Conservation (phyloP, 208 protist species). For the Crithidia expoeki region DNA sequence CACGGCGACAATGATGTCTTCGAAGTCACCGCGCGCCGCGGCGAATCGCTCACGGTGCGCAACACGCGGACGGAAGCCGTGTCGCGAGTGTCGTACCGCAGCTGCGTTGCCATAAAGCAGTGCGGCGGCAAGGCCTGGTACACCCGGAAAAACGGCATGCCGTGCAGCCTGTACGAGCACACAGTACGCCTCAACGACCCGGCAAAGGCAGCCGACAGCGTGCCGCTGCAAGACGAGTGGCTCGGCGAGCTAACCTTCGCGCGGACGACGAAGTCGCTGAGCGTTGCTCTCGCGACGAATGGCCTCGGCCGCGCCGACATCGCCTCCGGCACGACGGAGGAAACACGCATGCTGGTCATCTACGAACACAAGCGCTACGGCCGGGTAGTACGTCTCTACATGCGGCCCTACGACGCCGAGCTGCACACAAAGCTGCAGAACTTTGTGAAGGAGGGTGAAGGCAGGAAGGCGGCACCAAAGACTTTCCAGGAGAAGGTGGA, state of each 20-base stretch:
- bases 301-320: conserved; percentile 25
- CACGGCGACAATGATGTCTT: conserved; percentile 25
- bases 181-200: conserved; percentile 62
- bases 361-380: conserved; percentile 70
- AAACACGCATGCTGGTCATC: conserved; percentile 39
- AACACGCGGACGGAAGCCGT: conserved; percentile 26
- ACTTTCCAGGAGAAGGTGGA: conserved; percentile 26
- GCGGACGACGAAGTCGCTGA: conserved; percentile 23
- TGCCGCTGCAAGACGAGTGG: conserved; percentile 77
- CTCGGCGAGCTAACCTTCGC: conserved; percentile 52
- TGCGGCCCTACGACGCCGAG: conserved; percentile 31
- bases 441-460: conserved; percentile 11
- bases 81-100: conserved; percentile 34
- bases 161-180: conserved; percentile 82
- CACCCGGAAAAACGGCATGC: conserved; percentile 65
- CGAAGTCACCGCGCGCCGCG: conserved; percentile 31
- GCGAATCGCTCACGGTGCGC: conserved; percentile 33
- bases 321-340: conserved; percentile 23
- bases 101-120: conserved; percentile 85
- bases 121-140: conserved; percentile 68
- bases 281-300: conserved; percentile 14
- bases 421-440: conserved; percentile 22
- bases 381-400: conserved; percentile 51
- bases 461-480: background rate
- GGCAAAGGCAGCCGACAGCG: conserved; percentile 23